Base-by-base conservation (phyloP, 2,329 filamentous ascomycete species). In the Sphaerulina musiva region DNA sequence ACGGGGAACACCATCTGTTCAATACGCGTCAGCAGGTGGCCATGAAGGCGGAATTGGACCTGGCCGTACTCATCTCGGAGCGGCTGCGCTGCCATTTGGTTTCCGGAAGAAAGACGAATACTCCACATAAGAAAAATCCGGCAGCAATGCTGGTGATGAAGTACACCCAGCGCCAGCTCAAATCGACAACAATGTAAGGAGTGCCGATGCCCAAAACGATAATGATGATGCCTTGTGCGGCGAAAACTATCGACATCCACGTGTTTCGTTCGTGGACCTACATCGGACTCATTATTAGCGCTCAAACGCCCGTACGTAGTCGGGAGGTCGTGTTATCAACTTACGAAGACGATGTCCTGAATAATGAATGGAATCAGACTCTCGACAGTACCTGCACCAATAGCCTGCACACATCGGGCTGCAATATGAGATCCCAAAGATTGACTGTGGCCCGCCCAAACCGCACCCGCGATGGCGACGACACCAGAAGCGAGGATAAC, bases 311-410 rank as follows among this genome's bases (percentile, higher is more conserved):
- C 17, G 10, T 44, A 44, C 4, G 10, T 20, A 14, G 8, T 26
- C 6, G 26, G 26, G 26, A 26, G 26, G 26, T 4, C 26, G 4
- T 4, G 2, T 17, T 26, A 5, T 20, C 14, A 44, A 56, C 39
- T 44, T 39, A 57, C 59, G 36, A 58, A 57, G 38, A 66, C 64
- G 53, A 66, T 58, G 29, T 67, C 66, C 45, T 68, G 65, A 3
- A 68, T 58, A 11, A 66, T 62, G 52, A 67, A 64, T 1, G 66
- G 66, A 9, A 68, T 63, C 51, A 68, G 54, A n/a, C 59, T 60
- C 53, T 68, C 66, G 0, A 68, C 64, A 6, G 66, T 66, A 43
- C 66, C 66, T 3, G 66, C 66, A 26, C 66, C 66, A 7, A 68
- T 42, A 8, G 59, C 66, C 44, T 68, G 66, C 4, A 68, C 41